phyloP scores from a whole-genome alignment of 2,329 filamentous ascomycete species.

The Pseudogymnoascus sp. region DNA sequence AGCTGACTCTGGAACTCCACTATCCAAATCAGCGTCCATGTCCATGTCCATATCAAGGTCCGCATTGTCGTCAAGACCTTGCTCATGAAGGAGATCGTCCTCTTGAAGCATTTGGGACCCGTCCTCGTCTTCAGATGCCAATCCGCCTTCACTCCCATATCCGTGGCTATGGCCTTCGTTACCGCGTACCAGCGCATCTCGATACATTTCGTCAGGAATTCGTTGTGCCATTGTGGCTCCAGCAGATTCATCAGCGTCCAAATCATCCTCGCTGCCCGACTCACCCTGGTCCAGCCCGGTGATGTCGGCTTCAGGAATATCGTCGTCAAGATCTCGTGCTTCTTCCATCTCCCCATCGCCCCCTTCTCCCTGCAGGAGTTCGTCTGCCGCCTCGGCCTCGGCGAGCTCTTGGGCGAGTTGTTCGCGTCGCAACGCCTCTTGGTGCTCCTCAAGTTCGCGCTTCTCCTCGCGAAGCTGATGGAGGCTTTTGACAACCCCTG shows the following conservation, averaged over 20 bases:
- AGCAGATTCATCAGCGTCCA: constrained; percentile 36
- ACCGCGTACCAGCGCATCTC: constrained; percentile 50
- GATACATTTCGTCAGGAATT: constrained; percentile 56
- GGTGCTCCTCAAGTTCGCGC: constrained; percentile 79
- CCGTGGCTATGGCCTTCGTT: constrained; percentile 41
- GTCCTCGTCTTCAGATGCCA: constrained; percentile 50
- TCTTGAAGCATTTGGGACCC: constrained; percentile 57
- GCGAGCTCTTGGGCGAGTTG: constrained; percentile 68
- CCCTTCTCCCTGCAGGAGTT: constrained; percentile 37
- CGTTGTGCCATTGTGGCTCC: constrained; percentile 28
- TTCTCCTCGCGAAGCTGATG: constrained; percentile 86
- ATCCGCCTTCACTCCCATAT: constrained; percentile 40
- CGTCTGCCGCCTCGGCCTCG: constrained; percentile 46
- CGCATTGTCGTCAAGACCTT: constrained; percentile 27
- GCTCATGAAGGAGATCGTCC: constrained; percentile 46
- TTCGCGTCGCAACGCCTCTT: constrained; percentile 66
- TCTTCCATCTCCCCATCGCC: constrained; percentile 45
- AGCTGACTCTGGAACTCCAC: constrained; percentile 59
- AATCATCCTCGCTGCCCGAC: constrained; percentile 31
- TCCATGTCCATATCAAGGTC: constrained; percentile 41
- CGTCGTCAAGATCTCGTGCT: constrained; percentile 61
- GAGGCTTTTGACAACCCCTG: constrained; percentile 81
- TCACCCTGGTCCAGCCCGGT: constrained; percentile 40
- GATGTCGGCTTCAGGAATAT: constrained; percentile 58
- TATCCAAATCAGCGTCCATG: constrained; percentile 66